phyloP scores from a whole-genome alignment of 192 early-diverging fungal genomes.

The Kappamyces sp. region DNA sequence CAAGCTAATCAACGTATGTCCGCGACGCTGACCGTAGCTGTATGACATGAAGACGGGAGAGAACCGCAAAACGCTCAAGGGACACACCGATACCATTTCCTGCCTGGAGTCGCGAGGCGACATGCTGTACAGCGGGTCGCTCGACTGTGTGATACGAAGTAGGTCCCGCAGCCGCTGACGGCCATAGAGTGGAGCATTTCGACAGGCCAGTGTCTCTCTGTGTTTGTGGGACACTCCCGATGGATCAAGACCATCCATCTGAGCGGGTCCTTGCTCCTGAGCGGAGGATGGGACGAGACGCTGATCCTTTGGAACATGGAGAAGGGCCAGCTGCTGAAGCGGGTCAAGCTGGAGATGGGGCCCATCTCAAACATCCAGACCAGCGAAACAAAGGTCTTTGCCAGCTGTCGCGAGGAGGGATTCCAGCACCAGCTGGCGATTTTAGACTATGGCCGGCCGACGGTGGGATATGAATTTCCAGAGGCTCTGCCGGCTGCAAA shows the following conservation, averaged over 20 bases:
- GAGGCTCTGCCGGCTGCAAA: no score
- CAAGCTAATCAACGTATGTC: conserved; percentile 26
- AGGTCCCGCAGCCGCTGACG: conserved; percentile 1
- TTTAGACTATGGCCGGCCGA: conserved; percentile 29
- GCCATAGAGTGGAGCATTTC: conserved; percentile 28
- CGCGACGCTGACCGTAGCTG: conserved; percentile 19
- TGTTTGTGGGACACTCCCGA: conserved; percentile 23
- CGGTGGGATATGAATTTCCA: background rate
- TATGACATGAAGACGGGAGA: conserved; percentile 40
- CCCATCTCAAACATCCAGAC: conserved; percentile 29
- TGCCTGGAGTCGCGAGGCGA: conserved; percentile 26
- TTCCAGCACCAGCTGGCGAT: conserved; percentile 27
- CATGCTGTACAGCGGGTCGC: conserved; percentile 33
- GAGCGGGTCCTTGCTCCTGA: conserved; percentile 17
- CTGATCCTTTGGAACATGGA: conserved; percentile 23
- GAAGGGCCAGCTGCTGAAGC: conserved; percentile 17
- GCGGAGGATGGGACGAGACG: conserved; percentile 37
- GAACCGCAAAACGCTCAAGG: conserved; percentile 39
- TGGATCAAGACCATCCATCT: conserved; percentile 32
- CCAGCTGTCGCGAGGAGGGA: conserved; percentile 28
- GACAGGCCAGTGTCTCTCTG: conserved; percentile 21
- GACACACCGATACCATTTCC: conserved; percentile 42
- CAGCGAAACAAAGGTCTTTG: conserved; percentile 20
- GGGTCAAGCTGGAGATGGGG: conserved; percentile 22
- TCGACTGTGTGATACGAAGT: conserved; percentile 35